These are phyloP conservation scores for Pseudogymnoascus sp. DNA, from an alignment of 2,329 filamentous ascomycete species.

Conservation along the genomic window DNA sequence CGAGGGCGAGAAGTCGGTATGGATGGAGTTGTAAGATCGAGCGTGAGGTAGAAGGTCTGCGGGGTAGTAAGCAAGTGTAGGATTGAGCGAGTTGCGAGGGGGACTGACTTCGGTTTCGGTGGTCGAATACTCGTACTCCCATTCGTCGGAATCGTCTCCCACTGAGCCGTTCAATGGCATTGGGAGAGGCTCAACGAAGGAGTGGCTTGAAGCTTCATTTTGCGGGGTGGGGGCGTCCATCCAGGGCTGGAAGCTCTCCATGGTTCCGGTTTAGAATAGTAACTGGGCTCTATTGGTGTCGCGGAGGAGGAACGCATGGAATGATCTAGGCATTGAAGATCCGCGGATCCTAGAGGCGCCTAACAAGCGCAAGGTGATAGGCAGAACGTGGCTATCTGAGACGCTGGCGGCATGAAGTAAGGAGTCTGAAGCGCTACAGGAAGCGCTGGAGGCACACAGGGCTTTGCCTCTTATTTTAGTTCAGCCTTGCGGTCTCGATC, in stretches of 20 bases:
- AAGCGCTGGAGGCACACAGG: background rate
- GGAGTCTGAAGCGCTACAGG: background rate
- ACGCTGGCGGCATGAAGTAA: background rate
- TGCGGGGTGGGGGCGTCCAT: conserved; percentile 5
- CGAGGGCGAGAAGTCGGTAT: conserved; percentile 19
- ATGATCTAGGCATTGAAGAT: background rate
- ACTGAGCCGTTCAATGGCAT: background rate
- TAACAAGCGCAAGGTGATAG: background rate
- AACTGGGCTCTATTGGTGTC: background rate
- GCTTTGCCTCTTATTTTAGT: background rate
- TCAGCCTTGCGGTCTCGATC: conserved; percentile 1
- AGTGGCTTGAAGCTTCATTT: conserved; percentile 8
- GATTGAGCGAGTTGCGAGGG: background rate
- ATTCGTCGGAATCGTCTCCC: conserved; percentile 54
- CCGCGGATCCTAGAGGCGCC: background rate
- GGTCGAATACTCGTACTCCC: conserved; percentile 62
- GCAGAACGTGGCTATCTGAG: background rate
- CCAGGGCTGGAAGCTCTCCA: conserved; percentile 3
- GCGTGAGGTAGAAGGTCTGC: conserved; percentile 58
- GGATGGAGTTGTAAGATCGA: conserved; percentile 49
- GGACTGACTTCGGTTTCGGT: conserved; percentile 53
- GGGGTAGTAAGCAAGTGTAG: conserved; percentile 11
- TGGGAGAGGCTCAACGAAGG: background rate
- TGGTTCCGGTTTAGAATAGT: background rate
- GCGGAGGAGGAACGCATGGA: background rate